Evolutionary conservation across 345 rosid genomes (phyloP).

Genomic region (Hypericum androsaemum): DNA sequence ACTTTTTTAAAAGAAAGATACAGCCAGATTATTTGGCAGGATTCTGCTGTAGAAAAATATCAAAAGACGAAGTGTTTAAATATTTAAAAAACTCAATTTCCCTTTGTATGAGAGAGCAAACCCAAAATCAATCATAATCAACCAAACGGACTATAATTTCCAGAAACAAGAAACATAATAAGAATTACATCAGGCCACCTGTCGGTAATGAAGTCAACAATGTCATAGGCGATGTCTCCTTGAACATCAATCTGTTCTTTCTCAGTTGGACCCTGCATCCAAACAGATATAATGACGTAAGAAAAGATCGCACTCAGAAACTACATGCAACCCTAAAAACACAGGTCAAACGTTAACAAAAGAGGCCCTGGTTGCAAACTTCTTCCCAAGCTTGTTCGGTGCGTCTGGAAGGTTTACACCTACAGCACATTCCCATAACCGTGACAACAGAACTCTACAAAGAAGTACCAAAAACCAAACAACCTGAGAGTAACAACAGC

Average conservation of each 20-base stretch:
- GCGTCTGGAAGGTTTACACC: constrained; percentile 93
- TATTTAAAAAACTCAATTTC: too few species aligned
- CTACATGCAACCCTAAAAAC: constrained; percentile 2
- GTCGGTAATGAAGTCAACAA: constrained; percentile 75
- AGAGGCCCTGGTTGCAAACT: constrained; percentile 97
- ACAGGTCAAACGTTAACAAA: constrained; percentile 69
- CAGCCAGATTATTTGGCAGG: too few species aligned
- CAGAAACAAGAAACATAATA: neutral
- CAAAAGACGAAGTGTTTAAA: too few species aligned
- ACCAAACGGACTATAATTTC: neutral
- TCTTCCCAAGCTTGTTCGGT: constrained; percentile 87
- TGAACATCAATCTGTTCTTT: constrained; percentile 97
- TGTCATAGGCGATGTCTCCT: constrained; percentile 84
- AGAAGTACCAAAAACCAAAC: constrained; percentile 8
- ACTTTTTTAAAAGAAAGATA: too few species aligned
- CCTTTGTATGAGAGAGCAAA: too few species aligned
- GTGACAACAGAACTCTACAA: neutral
- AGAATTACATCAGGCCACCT: constrained; percentile 74
- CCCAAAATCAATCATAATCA: neutral
- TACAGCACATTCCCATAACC: constrained; percentile 18
- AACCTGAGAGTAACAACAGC: constrained; percentile 3
- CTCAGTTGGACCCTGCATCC: constrained; percentile 81
- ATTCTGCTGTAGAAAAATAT: too few species aligned
- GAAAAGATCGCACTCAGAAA: neutral
- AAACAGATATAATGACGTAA: constrained; percentile 2